These are phyloP conservation scores for Vachellia collinsii DNA, from an alignment of 306 rosid genomes.

Conservation along the genomic window DNA sequence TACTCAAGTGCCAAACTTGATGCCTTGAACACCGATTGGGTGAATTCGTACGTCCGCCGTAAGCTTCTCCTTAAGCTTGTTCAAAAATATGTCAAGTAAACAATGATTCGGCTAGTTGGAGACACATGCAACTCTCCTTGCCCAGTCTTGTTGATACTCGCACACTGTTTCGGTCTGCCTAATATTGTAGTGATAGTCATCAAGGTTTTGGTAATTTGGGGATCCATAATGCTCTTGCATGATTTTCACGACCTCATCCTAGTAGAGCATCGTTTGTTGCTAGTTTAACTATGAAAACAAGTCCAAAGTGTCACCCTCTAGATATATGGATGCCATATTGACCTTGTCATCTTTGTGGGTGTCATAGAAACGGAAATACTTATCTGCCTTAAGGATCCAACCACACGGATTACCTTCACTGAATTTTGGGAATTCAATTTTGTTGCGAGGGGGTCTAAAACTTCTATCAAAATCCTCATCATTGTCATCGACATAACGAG, in stretches of 20 bases:
- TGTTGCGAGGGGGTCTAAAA: background rate
- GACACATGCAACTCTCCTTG: background rate
- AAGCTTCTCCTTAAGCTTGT: background rate
- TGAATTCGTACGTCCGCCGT: background rate
- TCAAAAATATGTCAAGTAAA: background rate
- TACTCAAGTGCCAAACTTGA: background rate
- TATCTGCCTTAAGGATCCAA: background rate
- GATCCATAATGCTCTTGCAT: too few relatives aligned
- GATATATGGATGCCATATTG: too few relatives aligned
- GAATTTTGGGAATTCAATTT: background rate
- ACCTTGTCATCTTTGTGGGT: background rate
- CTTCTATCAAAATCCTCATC: too few relatives aligned
- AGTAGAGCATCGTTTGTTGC: background rate
- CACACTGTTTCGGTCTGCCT: too few relatives aligned
- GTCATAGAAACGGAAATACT: background rate
- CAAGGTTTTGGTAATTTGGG: rapidly evolving
- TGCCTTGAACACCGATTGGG: rapidly evolving
- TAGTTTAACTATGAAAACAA: background rate
- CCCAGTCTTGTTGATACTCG: background rate
- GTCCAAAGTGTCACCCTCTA: background rate
- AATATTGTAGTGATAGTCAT: too few relatives aligned
- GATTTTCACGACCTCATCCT: background rate
- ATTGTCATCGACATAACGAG: too few relatives aligned
- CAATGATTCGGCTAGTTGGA: background rate
- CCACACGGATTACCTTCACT: background rate